phyloP scores from a whole-genome alignment of 352 stramenopile genomes.

The Peronospora farinosa region DNA sequence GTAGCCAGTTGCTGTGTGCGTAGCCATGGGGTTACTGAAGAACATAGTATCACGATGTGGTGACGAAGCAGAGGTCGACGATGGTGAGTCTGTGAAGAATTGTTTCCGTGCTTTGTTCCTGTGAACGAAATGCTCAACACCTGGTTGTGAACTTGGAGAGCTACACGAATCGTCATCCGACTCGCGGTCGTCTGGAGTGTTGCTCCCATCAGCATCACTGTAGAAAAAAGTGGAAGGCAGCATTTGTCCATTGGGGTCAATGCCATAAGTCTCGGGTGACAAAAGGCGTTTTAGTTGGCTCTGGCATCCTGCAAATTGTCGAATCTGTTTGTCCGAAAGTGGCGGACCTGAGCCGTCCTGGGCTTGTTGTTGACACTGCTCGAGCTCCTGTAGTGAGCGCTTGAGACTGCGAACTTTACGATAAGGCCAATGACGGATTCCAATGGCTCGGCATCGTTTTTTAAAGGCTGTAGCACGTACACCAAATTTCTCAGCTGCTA shows the following conservation, averaged over 20 bases:
- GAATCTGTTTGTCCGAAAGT: slow-evolving; percentile 72
- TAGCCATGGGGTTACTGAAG: slow-evolving; percentile 27
- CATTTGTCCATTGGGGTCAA: slow-evolving; percentile 56
- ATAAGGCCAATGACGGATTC: slow-evolving; percentile 68
- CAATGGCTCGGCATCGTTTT: slow-evolving; percentile 64
- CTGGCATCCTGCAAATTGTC: slow-evolving; percentile 61
- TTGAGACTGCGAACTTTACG: slow-evolving; percentile 69
- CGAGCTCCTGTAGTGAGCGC: slow-evolving; percentile 58
- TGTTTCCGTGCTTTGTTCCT: slow-evolving; percentile 40
- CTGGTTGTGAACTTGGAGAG: slow-evolving; percentile 29
- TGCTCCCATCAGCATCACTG: slow-evolving; percentile 19
- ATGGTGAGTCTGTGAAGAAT: slow-evolving; percentile 42
- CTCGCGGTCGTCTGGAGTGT: slow-evolving; percentile 44
- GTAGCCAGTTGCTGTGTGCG: slow-evolving; percentile 21
- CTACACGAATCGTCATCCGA: slow-evolving; percentile 50
- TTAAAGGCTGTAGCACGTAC: slow-evolving; percentile 71
- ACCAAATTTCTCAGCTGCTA: slow-evolving; percentile 65
- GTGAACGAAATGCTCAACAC: slow-evolving; percentile 23
- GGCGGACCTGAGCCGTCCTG: slow-evolving; percentile 33
- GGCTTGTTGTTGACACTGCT: slow-evolving; percentile 55
- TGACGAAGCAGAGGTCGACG: slow-evolving; percentile 29
- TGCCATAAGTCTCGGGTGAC: slow-evolving; percentile 74
- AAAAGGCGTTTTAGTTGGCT: slow-evolving; percentile 72
- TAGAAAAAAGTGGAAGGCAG: slow-evolving; percentile 36
- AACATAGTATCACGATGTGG: slow-evolving; percentile 32